These are phyloP conservation scores for Rosa multiflora DNA, from an alignment of 306 rosid genomes.

Conservation along the genomic window DNA sequence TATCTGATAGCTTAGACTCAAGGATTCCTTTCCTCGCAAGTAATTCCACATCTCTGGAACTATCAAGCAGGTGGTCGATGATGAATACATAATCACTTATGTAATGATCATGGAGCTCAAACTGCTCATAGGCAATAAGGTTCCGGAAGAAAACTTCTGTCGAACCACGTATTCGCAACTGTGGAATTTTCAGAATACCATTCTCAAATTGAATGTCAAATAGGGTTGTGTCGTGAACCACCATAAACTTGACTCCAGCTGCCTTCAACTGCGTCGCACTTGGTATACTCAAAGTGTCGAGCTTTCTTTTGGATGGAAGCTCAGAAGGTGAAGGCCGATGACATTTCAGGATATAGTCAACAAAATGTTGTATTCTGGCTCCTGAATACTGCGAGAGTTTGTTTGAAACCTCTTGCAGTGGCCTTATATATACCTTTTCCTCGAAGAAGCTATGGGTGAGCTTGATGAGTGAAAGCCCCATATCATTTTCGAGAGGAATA, in stretches of 20 bases:
- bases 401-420: not conserved
- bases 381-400: not conserved
- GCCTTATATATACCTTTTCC: not conserved
- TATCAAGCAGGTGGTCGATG: slow-evolving; percentile 24
- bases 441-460: not conserved
- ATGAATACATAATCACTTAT: slow-evolving; percentile 23
- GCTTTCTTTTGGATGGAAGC: not conserved
- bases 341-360: slow-evolving; percentile 5
- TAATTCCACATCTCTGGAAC: not conserved
- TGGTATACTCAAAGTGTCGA: slow-evolving; percentile 25
- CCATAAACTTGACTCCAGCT: slow-evolving; percentile 19
- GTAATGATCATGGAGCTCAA: slow-evolving; percentile 20
- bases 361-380: slow-evolving; percentile 4
- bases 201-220: slow-evolving; percentile 10
- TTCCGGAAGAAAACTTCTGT: slow-evolving; percentile 26
- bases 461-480: not conserved
- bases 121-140: slow-evolving; percentile 37
- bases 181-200: slow-evolving; percentile 32
- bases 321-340: slow-evolving; percentile 14
- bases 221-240: slow-evolving; percentile 10
- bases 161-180: not conserved
- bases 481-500: not conserved
- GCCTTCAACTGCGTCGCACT: slow-evolving; percentile 13
- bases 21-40: slow-evolving; percentile 10
- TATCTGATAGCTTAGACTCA: slow-evolving; percentile 24